phyloP scores from a whole-genome alignment of 1,139 yeast genomes.

The Sugiyamaella xylanicola region DNA sequence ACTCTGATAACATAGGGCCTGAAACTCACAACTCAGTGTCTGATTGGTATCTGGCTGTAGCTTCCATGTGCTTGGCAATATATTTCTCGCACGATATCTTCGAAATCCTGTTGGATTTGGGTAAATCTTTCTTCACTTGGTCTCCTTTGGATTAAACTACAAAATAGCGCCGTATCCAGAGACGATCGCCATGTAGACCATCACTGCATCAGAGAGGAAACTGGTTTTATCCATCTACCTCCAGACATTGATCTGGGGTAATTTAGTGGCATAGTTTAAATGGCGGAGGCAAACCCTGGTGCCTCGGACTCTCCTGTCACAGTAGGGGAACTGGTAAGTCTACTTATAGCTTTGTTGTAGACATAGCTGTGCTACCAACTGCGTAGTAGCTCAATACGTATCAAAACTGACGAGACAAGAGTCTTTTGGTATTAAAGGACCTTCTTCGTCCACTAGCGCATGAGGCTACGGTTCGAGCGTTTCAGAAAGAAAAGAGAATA shows the following conservation, averaged over 20 bases:
- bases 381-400: no score
- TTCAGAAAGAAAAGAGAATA: slow-evolving; percentile 46
- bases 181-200: not conserved
- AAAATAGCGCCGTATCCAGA: not conserved
- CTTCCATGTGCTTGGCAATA: no score
- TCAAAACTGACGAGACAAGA: slow-evolving; percentile 23
- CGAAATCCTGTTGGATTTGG: no score
- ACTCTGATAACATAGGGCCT: no score
- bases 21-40: no score
- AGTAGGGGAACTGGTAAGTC: slow-evolving; percentile 20
- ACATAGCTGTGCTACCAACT: no score
- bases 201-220: no score
- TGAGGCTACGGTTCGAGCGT: slow-evolving; percentile 47
- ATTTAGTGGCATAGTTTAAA: not conserved
- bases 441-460: slow-evolving; percentile 48
- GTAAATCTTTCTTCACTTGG: no score
- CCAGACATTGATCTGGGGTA: not conserved
- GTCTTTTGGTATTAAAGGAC: slow-evolving; percentile 43
- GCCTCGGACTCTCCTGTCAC: slow-evolving; percentile 12
- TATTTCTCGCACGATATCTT: no score
- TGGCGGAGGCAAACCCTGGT: slow-evolving; percentile 5
- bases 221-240: not conserved
- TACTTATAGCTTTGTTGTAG: no score
- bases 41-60: no score
- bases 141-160: no score